Evolutionary conservation across 768 basidiomycete species (phyloP).

Genomic region (Termitomyces sp.): DNA sequence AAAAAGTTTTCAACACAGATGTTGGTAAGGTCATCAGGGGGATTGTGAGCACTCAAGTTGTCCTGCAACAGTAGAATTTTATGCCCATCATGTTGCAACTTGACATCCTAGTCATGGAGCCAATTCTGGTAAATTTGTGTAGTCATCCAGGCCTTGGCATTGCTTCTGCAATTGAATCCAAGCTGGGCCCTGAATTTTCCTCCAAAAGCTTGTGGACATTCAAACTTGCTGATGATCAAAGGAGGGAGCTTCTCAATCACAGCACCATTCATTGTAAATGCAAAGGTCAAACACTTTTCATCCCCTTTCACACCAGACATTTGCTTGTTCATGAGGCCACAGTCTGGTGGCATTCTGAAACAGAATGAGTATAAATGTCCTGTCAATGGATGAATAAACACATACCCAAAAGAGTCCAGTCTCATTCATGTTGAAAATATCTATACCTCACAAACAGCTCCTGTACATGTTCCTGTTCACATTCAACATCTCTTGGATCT

Average conservation of each 20-base stretch:
- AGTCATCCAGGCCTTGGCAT: neutral
- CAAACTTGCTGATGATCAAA: slow-evolving; percentile 9
- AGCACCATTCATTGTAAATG: too few species aligned
- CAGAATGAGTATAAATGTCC: too few species aligned
- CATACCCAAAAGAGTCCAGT: too few species aligned
- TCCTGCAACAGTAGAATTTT: slow-evolving; percentile 7
- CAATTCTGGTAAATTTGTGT: neutral
- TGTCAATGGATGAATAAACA: too few species aligned
- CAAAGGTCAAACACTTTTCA: too few species aligned
- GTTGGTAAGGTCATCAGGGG: neutral
- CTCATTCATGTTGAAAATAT: too few species aligned
- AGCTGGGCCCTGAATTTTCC: neutral
- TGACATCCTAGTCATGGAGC: slow-evolving; percentile 22
- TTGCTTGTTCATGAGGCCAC: too few species aligned
- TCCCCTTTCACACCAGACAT: too few species aligned
- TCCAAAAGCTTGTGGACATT: too few species aligned
- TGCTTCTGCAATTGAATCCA: neutral
- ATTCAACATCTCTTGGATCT: too few species aligned
- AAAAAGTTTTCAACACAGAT: slow-evolving; percentile 13
- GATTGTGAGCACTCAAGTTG: neutral
- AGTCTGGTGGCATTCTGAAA: too few species aligned
- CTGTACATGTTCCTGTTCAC: slow-evolving; percentile 13
- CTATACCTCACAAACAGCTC: slow-evolving; percentile 11
- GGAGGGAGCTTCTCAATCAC: too few species aligned
- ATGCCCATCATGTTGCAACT: slow-evolving; percentile 17